These are phyloP conservation scores for Lichtheimia ramosa DNA, from an alignment of 371 early-diverging fungal genomes.

Conservation along the genomic window DNA sequence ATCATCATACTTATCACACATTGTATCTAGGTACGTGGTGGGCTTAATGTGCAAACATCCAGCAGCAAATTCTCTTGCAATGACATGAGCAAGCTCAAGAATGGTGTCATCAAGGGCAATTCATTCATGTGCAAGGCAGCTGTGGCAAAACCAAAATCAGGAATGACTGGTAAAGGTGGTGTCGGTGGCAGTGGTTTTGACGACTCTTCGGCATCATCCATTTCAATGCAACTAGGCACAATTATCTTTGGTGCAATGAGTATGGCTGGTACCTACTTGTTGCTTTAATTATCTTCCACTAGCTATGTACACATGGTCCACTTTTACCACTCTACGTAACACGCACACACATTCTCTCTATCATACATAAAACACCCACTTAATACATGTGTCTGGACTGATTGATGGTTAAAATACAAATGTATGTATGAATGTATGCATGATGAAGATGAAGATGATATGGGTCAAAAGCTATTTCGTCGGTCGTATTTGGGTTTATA, in stretches of 20 bases:
- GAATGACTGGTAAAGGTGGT: constrained; percentile 12
- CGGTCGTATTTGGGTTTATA: constrained; percentile 79
- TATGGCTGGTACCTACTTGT: not conserved
- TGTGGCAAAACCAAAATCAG: constrained; percentile 35
- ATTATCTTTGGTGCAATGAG: not conserved
- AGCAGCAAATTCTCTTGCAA: constrained; percentile 35
- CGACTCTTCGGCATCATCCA: not conserved
- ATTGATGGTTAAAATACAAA: too few species aligned
- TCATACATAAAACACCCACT: too few species aligned
- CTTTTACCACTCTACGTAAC: too few species aligned
- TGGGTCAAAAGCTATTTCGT: not conserved
- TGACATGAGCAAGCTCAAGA: constrained; percentile 31
- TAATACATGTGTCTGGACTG: too few species aligned
- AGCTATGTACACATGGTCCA: too few species aligned
- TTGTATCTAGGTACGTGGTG: constrained; percentile 31
- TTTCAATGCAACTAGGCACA: not conserved
- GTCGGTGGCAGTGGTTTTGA: not conserved
- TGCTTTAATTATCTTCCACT: not conserved
- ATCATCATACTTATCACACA: not conserved
- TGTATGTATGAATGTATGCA: not conserved
- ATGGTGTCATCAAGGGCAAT: constrained; percentile 43
- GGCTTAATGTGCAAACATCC: constrained; percentile 44
- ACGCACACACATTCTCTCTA: too few species aligned
- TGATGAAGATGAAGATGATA: not conserved
- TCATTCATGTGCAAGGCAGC: constrained; percentile 37